A percentile compares a stretch with the other conserved stretches of the same genome.
phyloP scores from a whole-genome alignment of 73 alveolate species.

The Paramecium bursaria region DNA sequence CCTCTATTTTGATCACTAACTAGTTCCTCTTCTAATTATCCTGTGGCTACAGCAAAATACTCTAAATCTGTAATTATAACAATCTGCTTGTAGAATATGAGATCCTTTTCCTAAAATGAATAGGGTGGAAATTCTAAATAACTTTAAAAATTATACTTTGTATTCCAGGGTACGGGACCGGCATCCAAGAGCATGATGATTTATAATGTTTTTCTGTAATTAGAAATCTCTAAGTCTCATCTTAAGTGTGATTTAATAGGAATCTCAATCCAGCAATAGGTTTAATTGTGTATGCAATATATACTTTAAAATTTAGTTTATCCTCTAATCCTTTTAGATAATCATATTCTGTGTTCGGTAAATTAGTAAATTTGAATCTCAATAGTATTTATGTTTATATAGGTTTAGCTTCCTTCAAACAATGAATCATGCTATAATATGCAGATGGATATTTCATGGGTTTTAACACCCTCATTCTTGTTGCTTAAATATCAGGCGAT shows the following conservation, averaged over 20 bases:
- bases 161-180: slow-evolving; percentile 10
- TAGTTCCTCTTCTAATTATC: slow-evolving; percentile 1
- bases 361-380: slow-evolving; percentile 6
- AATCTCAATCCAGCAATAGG: slow-evolving; percentile 51
- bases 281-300: slow-evolving; percentile 3
- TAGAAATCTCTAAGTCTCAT: slow-evolving; percentile 6
- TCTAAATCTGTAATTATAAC: background rate
- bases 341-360: slow-evolving; percentile 18
- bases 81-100: background rate
- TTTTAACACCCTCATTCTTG: background rate
- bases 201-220: slow-evolving; percentile 30
- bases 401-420: slow-evolving; percentile 9
- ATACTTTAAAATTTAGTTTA: background rate
- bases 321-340: slow-evolving; percentile 10
- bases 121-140: slow-evolving; percentile 39
- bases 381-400: background rate
- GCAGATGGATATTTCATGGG: slow-evolving; percentile 37
- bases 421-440: background rate
- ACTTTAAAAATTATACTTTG: background rate
- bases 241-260: background rate
- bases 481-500: slow-evolving; percentile 20
- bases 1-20: background rate
- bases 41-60: slow-evolving; percentile 23
- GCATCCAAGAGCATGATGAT: slow-evolving; percentile 39
- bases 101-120: slow-evolving; percentile 30